Conservation (phyloP, 2,329 filamentous ascomycete genomes). For the Arthrobotrys conoides region DNA sequence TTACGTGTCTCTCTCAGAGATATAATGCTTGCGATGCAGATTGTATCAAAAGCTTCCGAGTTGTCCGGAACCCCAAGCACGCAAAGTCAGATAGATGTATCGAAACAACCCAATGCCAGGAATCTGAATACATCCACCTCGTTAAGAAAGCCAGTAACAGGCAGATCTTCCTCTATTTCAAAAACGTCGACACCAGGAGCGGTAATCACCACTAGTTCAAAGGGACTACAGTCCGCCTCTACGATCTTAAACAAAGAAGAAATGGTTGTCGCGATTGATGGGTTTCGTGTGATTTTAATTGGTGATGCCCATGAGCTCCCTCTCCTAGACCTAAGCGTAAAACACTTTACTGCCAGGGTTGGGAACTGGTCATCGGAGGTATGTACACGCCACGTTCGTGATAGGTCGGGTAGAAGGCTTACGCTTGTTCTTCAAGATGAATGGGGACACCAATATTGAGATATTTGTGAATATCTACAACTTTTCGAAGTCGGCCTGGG, state of each 20-base stretch:
- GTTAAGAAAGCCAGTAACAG: conserved; percentile 45
- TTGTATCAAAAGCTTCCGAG: conserved; percentile 89
- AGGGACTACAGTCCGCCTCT: conserved; percentile 19
- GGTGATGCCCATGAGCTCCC: conserved; percentile 96
- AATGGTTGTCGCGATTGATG: conserved; percentile 86
- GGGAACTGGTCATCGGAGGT: conserved; percentile 82
- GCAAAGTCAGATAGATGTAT: conserved; percentile 71
- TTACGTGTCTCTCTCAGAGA: conserved; percentile 91
- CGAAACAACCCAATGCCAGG: conserved; percentile 67
- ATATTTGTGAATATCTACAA: conserved; percentile 98
- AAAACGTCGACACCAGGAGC: conserved; percentile 66
- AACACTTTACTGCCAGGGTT: conserved; percentile 86
- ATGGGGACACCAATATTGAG: conserved; percentile 89
- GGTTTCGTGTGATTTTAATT: conserved; percentile 91
- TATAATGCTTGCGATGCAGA: conserved; percentile 93
- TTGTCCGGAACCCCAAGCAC: conserved; percentile 71
- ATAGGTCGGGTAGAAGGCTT: conserved; percentile 9
- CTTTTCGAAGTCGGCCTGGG: conserved; percentile 98
- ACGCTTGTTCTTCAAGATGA: conserved; percentile 73
- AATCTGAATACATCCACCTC: conserved; percentile 62
- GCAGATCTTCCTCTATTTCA: conserved; percentile 66
- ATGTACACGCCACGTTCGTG: neutral
- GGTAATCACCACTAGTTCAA: neutral
- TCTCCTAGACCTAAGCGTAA: conserved; percentile 92
- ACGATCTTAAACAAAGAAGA: conserved; percentile 73